Conservation (phyloP, 208 protist genomes). For the Wallacemonas sp. region DNA sequence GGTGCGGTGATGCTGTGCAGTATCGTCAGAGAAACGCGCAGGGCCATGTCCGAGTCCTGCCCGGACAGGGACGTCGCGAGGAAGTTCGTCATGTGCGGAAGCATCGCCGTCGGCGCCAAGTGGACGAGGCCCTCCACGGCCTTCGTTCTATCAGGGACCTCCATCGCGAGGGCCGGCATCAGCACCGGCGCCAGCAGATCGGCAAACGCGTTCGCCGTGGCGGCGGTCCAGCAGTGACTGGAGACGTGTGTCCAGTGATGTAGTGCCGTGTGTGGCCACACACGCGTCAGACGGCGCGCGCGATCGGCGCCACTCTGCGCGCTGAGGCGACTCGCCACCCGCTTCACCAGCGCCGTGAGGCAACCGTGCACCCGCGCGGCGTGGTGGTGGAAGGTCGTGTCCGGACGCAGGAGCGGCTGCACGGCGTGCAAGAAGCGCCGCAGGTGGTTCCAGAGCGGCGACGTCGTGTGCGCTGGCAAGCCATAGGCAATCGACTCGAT, state of each 20-base stretch:
- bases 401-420: conserved; percentile 65
- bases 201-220: conserved; percentile 52
- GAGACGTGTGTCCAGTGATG: not conserved
- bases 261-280: not conserved
- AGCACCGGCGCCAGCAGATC: conserved; percentile 45
- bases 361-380: conserved; percentile 37
- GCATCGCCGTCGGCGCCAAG: conserved; percentile 40
- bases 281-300: not conserved
- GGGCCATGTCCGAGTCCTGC: conserved; percentile 30
- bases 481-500: not conserved
- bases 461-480: conserved; percentile 14
- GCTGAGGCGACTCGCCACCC: conserved; percentile 21
- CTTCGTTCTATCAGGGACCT: conserved; percentile 16
- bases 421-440: conserved; percentile 76
- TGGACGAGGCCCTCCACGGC: conserved; percentile 37
- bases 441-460: conserved; percentile 81
- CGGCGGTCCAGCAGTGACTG: conserved; percentile 37
- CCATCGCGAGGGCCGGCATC: conserved; percentile 41
- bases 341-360: conserved; percentile 40
- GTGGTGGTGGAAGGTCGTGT: conserved; percentile 21
- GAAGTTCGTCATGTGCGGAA: conserved; percentile 26
- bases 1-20: conserved; percentile 18
- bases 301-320: not conserved
- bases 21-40: conserved; percentile 39
- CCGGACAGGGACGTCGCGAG: conserved; percentile 21